Conservation (phyloP, 176 grass and related monocot species). For the Neostapfia colusana region DNA sequence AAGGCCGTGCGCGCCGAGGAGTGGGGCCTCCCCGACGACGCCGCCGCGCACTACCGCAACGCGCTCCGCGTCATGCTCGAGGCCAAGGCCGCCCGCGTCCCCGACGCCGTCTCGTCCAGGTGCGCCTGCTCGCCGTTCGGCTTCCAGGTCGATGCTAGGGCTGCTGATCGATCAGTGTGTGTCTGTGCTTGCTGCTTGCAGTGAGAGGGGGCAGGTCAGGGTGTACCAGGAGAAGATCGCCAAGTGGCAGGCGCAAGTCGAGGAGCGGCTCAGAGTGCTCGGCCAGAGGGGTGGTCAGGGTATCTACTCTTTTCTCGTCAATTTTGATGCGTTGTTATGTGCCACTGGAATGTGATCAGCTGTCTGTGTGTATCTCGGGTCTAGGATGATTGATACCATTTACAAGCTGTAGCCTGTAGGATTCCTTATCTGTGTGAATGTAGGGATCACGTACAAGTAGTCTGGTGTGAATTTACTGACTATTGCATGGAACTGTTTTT, state of each 20-base stretch:
- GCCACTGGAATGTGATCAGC: conserved; percentile 3
- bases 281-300: conserved; percentile 62
- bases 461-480: background rate
- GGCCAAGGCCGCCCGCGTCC: conserved; percentile 83
- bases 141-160: background rate
- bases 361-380: background rate
- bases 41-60: conserved; percentile 69
- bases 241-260: conserved; percentile 80
- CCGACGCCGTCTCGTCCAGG: conserved; percentile 74
- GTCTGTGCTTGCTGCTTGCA: conserved; percentile 39
- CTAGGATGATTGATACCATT: background rate
- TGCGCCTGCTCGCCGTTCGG: background rate
- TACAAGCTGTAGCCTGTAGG: background rate
- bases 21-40: conserved; percentile 62
- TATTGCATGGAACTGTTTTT: background rate
- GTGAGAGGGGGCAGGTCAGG: conserved; percentile 71
- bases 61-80: conserved; percentile 80
- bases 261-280: conserved; percentile 73
- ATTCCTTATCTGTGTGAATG: conserved; percentile 1
- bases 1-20: conserved; percentile 93
- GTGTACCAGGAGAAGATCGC: conserved; percentile 89
- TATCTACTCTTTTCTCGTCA: background rate
- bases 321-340: background rate
- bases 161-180: conserved; percentile 16
- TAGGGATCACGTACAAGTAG: background rate